Evolutionary conservation across 2,329 filamentous ascomycete genomes (phyloP).

Genomic region (Hirsutella minnesotensis): DNA sequence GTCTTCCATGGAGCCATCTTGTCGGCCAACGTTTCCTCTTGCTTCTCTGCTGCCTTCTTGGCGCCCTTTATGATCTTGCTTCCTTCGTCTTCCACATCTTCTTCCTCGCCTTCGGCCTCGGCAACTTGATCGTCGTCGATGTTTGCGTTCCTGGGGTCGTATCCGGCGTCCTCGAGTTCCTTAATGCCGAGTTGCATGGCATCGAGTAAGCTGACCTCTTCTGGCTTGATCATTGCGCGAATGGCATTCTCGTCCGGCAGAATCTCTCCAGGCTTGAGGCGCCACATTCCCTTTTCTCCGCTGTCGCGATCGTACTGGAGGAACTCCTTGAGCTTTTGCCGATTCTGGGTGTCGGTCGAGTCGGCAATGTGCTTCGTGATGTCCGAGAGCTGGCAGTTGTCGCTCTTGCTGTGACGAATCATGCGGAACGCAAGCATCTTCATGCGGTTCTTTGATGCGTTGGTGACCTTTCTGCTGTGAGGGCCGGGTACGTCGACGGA

Average conservation of each 20-base stretch:
- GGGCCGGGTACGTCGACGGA: constrained; percentile 86
- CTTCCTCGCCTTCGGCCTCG: constrained; percentile 51
- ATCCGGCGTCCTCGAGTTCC: constrained; percentile 82
- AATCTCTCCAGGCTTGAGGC: constrained; percentile 57
- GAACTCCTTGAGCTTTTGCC: constrained; percentile 95
- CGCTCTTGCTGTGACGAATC: constrained; percentile 61
- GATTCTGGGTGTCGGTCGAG: constrained; percentile 87
- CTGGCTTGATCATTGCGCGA: constrained; percentile 81
- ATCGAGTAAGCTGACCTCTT: constrained; percentile 89
- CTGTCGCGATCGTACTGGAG: constrained; percentile 75
- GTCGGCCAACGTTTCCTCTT: constrained; percentile 65
- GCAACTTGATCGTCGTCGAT: constrained; percentile 39
- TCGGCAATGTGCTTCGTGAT: constrained; percentile 89
- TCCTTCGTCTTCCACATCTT: constrained; percentile 33
- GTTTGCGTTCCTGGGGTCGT: constrained; percentile 51
- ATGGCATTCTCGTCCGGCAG: constrained; percentile 73
- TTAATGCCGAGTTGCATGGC: constrained; percentile 94
- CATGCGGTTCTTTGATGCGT: constrained; percentile 90
- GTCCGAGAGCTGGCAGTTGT: constrained; percentile 63
- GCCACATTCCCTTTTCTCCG: constrained; percentile 65
- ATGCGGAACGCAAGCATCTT: constrained; percentile 93
- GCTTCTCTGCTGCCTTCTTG: constrained; percentile 34
- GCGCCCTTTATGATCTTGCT: constrained; percentile 24
- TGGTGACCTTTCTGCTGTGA: constrained; percentile 89
- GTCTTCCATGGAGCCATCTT: constrained; percentile 94